Conservation (phyloP, 2,329 filamentous ascomycete genomes). For the Colletotrichum sojae region DNA sequence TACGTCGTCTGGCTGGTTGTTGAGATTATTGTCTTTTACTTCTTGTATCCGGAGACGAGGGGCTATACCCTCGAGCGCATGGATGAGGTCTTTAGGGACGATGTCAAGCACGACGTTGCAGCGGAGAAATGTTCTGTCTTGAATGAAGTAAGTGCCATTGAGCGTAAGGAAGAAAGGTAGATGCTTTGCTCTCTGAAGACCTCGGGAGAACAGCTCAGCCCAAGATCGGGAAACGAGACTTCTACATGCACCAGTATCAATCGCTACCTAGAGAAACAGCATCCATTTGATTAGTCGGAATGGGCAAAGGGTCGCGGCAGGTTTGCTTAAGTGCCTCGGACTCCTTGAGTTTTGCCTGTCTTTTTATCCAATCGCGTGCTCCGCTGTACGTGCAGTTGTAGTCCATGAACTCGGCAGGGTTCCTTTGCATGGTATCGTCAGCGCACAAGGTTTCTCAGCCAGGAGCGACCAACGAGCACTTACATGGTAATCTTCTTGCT, state of each 20-base stretch:
- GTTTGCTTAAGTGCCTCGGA: not conserved
- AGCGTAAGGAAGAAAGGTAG: not conserved
- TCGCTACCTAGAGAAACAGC: slow-evolving; percentile 6
- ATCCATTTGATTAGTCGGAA: slow-evolving; percentile 11
- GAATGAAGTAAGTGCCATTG: not conserved
- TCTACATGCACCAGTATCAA: not conserved
- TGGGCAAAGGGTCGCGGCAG: not conserved
- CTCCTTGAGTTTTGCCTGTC: slow-evolving; percentile 1
- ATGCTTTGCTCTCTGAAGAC: not conserved
- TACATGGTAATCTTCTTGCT: slow-evolving; percentile 28
- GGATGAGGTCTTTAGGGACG: no score
- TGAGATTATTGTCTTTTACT: no score
- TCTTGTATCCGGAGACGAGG: no score
- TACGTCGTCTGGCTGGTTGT: no score
- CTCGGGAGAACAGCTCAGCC: no score
- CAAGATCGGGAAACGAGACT: no score
- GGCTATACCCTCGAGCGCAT: no score
- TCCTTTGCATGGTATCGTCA: slow-evolving; percentile 48
- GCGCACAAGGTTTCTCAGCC: slow-evolving; percentile 38
- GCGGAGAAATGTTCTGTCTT: no score
- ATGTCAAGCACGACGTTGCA: no score
- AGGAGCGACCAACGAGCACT: not conserved
- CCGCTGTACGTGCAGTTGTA: slow-evolving; percentile 57
- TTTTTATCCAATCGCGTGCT: slow-evolving; percentile 49
- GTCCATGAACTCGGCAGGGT: slow-evolving; percentile 57